A percentile compares a stretch with the other conserved stretches of the same genome.
These are phyloP conservation scores for barley (Hordeum vulgare) DNA, from an alignment of 176 grass and related monocot genomes.

Conservation along the genomic window DNA sequence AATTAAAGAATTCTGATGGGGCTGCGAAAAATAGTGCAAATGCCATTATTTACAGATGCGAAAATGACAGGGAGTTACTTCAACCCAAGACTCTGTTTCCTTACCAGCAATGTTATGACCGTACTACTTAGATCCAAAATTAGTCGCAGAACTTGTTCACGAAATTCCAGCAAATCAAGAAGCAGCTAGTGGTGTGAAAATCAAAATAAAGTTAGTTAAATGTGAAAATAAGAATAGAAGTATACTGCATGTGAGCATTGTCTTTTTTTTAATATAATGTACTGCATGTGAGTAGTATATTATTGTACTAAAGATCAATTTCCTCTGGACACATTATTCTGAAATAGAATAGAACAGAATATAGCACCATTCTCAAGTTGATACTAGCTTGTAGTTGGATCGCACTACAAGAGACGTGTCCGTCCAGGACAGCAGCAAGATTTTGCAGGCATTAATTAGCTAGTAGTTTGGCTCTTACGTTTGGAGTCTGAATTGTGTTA, in stretches of 20 bases:
- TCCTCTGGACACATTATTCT: neutral
- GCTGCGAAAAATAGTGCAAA: slow-evolving; percentile 46
- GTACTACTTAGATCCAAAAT: slow-evolving; percentile 99
- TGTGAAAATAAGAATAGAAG: neutral
- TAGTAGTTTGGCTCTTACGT: neutral
- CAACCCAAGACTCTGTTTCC: neutral
- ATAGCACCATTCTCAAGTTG: neutral
- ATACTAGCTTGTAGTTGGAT: neutral
- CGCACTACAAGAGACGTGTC: neutral
- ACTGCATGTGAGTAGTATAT: neutral
- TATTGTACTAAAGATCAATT: slow-evolving; percentile 4
- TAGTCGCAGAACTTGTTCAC: slow-evolving; percentile 86
- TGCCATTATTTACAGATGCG: slow-evolving; percentile 10
- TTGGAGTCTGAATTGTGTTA: neutral
- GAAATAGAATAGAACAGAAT: slow-evolving; percentile 1
- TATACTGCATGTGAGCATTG: neutral
- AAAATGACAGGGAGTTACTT: neutral
- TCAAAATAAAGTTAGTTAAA: slow-evolving; percentile 18
- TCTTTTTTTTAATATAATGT: neutral
- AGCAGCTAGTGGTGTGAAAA: slow-evolving; percentile 50
- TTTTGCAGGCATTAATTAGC: neutral
- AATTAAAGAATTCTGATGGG: slow-evolving; percentile 97
- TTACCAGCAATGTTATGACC: slow-evolving; percentile 96
- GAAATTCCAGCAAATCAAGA: slow-evolving; percentile 97
- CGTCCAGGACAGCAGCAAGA: neutral